phyloP scores from a whole-genome alignment of 129 eudicot genomes.

The Arctium minus region DNA sequence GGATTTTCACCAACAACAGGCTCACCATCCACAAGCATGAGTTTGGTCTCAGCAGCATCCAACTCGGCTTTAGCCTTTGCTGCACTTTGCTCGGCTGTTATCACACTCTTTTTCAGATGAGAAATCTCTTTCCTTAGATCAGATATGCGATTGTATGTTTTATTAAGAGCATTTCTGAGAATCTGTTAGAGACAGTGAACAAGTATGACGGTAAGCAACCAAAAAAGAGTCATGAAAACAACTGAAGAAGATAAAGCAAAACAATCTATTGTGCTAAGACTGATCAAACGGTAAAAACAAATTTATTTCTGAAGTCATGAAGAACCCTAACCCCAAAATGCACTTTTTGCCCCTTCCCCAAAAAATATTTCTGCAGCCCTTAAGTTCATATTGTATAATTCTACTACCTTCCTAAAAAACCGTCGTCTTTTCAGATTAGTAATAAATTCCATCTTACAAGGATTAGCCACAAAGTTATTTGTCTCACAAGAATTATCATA shows the following conservation, averaged over 20 bases:
- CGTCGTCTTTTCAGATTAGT: neutral
- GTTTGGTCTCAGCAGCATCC: conserved; percentile 68
- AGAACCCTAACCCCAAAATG: too few relatives aligned
- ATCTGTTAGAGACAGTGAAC: conserved; percentile 40
- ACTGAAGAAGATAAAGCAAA: neutral
- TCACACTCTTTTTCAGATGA: conserved; percentile 51
- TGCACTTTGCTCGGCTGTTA: conserved; percentile 56
- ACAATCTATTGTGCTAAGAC: too few relatives aligned
- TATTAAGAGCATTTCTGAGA: conserved; percentile 72
- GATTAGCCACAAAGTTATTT: neutral
- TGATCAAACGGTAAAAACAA: neutral
- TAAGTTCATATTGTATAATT: neutral
- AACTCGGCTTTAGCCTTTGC: conserved; percentile 69
- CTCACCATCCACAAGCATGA: conserved; percentile 86
- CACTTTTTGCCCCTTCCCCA: too few relatives aligned
- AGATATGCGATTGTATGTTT: conserved; percentile 86
- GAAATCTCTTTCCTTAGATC: conserved; percentile 81
- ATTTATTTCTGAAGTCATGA: too few relatives aligned
- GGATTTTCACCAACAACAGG: conserved; percentile 95
- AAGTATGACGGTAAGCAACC: neutral
- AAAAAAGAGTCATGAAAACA: neutral
- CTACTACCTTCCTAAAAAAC: neutral
- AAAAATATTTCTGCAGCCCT: neutral
- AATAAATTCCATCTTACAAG: neutral
- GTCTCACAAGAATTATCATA: neutral